A percentile compares a stretch with the other conserved stretches of the same genome.
phyloP scores from a whole-genome alignment of 805 yeast genomes.

The Ogataea glucozyma region DNA sequence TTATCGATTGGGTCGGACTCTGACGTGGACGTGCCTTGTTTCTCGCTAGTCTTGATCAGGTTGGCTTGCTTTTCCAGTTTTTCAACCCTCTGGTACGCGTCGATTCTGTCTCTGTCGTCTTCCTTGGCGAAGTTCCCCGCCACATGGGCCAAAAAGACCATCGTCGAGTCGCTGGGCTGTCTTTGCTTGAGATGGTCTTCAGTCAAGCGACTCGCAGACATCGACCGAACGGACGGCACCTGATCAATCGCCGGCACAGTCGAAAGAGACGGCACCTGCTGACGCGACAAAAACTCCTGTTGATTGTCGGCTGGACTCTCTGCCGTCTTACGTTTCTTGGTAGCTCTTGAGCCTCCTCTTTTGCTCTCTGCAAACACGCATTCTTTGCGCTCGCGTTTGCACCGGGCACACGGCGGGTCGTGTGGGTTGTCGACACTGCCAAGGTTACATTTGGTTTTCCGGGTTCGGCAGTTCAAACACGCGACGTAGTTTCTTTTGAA shows the following conservation, averaged over 20 bases:
- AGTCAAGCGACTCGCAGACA: background rate
- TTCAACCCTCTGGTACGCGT: slow-evolving; percentile 50
- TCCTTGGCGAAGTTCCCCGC: slow-evolving; percentile 76
- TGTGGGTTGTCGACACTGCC: slow-evolving; percentile 73
- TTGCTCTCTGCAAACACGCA: slow-evolving; percentile 64
- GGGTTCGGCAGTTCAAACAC: slow-evolving; percentile 78
- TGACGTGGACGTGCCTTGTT: no score
- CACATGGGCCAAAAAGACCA: slow-evolving; percentile 72
- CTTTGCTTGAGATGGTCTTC: background rate
- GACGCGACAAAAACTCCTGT: no score
- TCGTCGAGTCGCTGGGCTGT: slow-evolving; percentile 43
- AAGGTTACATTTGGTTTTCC: slow-evolving; percentile 85
- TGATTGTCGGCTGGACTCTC: no score
- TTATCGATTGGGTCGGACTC: no score
- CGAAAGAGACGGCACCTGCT: no score
- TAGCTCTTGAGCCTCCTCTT: slow-evolving; percentile 50
- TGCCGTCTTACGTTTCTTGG: slow-evolving; percentile 26
- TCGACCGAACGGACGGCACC: no score
- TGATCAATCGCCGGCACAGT: no score
- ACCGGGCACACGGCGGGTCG: slow-evolving; percentile 83
- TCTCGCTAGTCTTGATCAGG: no score
- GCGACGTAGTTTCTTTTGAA: slow-evolving; percentile 76
- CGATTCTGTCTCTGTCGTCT: slow-evolving; percentile 62
- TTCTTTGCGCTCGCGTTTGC: slow-evolving; percentile 77
- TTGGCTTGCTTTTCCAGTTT: slow-evolving; percentile 40